phyloP scores from a whole-genome alignment of 2,329 filamentous ascomycete genomes.

The Aureobasidium zeae region DNA sequence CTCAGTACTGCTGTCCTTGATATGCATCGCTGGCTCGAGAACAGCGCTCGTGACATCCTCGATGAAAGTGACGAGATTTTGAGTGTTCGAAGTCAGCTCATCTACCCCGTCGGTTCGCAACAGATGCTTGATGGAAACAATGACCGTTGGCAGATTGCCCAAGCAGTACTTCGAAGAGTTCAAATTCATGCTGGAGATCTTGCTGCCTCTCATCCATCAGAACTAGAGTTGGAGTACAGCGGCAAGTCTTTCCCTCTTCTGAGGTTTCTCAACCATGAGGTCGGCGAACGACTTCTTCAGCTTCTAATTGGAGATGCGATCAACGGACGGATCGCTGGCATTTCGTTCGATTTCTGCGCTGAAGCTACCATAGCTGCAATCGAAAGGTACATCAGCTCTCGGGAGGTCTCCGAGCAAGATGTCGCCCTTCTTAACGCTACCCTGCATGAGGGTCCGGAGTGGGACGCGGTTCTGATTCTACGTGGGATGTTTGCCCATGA shows the following conservation, averaged over 20 bases:
- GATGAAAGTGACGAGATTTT: constrained; percentile 50
- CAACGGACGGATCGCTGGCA: constrained; percentile 20
- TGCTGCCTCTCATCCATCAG: constrained; percentile 32
- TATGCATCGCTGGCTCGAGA: constrained; percentile 43
- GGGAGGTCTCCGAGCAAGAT: background rate
- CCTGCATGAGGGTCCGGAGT: background rate
- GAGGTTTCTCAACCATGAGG: constrained; percentile 43
- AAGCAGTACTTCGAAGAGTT: constrained; percentile 30
- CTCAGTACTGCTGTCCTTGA: constrained; percentile 42
- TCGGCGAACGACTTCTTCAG: constrained; percentile 25
- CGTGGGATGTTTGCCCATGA: constrained; percentile 54
- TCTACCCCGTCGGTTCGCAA: constrained; percentile 37
- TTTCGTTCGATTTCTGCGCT: background rate
- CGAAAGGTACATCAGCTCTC: background rate
- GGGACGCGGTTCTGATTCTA: constrained; percentile 42
- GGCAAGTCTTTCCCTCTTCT: constrained; percentile 45
- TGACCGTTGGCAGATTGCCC: constrained; percentile 31
- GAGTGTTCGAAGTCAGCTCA: constrained; percentile 34
- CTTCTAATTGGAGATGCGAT: constrained; percentile 28
- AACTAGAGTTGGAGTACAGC: constrained; percentile 42
- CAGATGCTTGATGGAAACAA: constrained; percentile 33
- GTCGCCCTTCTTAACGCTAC: background rate
- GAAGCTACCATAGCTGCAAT: background rate
- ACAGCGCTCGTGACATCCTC: constrained; percentile 48
- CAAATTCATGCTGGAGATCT: constrained; percentile 28